Evolutionary conservation across 1,284 basidiomycete species (phyloP).

Genomic region (Anthracocystis walkeri): DNA sequence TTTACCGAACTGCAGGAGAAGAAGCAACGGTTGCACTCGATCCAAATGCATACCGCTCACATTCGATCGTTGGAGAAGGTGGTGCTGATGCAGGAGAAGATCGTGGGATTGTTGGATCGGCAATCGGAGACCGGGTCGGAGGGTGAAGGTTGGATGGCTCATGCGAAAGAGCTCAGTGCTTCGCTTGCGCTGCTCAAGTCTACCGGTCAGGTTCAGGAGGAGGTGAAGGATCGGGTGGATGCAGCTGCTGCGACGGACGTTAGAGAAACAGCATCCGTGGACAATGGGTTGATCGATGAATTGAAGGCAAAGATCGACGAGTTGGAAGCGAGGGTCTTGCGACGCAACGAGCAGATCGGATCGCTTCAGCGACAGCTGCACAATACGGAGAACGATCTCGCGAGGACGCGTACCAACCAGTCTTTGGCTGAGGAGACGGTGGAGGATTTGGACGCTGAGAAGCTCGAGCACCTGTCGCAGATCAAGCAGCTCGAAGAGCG

Average conservation of each 20-base stretch:
- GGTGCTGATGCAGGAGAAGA: conserved; percentile 16
- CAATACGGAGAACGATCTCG: conserved; percentile 24
- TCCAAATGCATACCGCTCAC: conserved; percentile 21
- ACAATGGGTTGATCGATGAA: background rate
- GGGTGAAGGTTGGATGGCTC: conserved; percentile 5
- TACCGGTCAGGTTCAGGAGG: background rate
- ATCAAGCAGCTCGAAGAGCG: conserved; percentile 8
- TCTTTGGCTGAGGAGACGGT: conserved; percentile 35
- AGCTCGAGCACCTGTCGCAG: background rate
- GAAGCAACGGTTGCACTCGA: conserved; percentile 23
- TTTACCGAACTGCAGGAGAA: conserved; percentile 23
- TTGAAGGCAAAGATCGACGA: conserved; percentile 18
- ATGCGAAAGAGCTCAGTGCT: conserved; percentile 7
- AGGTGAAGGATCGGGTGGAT: background rate
- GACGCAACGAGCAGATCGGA: conserved; percentile 53
- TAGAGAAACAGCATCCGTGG: background rate
- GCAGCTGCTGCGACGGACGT: background rate
- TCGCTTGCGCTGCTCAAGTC: conserved; percentile 9
- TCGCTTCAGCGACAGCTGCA: conserved; percentile 34
- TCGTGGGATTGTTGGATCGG: conserved; percentile 23
- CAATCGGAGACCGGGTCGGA: background rate
- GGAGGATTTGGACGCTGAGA: conserved; percentile 27
- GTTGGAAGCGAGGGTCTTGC: conserved; percentile 33
- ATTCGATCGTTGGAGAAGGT: conserved; percentile 12
- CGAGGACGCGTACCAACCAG: conserved; percentile 36